These are phyloP conservation scores for Russula compacta DNA, from an alignment of 768 basidiomycete species.

Conservation along the genomic window DNA sequence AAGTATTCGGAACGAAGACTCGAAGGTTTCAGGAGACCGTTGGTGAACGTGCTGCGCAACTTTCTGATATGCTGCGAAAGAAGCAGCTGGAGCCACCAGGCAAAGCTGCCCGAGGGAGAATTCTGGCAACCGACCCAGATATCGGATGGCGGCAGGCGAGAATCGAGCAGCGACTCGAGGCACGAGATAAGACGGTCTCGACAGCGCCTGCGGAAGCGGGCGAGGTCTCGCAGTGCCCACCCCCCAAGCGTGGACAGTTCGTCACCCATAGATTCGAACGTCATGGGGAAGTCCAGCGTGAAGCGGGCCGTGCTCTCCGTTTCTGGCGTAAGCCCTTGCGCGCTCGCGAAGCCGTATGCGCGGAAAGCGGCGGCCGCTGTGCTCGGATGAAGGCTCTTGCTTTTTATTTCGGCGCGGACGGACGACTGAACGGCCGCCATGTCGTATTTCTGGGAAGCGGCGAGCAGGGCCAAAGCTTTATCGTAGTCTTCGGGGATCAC, in stretches of 20 bases:
- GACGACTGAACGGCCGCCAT: constrained; percentile 11
- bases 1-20: background rate
- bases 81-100: background rate
- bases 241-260: background rate
- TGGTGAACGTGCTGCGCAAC: background rate
- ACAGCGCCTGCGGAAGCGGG: background rate
- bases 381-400: background rate
- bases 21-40: background rate
- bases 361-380: constrained; percentile 11
- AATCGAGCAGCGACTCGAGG: background rate
- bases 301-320: background rate
- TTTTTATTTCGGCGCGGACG: background rate
- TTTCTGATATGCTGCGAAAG: background rate
- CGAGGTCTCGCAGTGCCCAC: background rate
- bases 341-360: constrained; percentile 16
- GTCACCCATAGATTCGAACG: background rate
- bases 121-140: constrained; percentile 3
- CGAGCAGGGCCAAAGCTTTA: constrained; percentile 4
- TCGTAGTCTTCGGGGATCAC: background rate
- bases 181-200: background rate
- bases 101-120: background rate
- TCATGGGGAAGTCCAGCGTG: background rate
- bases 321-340: background rate
- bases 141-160: background rate
- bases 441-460: constrained; percentile 22